phyloP scores from a whole-genome alignment of 2,329 filamentous ascomycete species.

The Aspergillus sp. region DNA sequence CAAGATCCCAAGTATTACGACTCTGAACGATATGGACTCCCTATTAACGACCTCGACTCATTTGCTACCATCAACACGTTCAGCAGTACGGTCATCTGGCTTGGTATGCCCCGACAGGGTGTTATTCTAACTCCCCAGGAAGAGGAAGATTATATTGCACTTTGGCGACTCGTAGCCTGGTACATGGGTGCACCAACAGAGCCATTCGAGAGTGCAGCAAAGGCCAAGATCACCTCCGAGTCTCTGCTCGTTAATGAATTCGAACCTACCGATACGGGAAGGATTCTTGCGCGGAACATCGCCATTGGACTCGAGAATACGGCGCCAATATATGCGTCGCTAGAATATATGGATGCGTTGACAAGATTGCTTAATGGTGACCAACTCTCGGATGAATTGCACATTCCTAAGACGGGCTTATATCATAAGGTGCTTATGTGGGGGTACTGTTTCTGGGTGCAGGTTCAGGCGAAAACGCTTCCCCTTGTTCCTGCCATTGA shows the following conservation, averaged over 20 bases:
- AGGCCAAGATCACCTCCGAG: constrained; percentile 65
- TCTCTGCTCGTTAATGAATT: constrained; percentile 66
- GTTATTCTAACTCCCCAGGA: constrained; percentile 64
- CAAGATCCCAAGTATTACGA: constrained; percentile 63
- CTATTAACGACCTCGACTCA: constrained; percentile 73
- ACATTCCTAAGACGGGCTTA: constrained; percentile 54
- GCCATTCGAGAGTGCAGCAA: constrained; percentile 56
- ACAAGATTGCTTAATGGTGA: constrained; percentile 69
- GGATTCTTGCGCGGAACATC: constrained; percentile 70
- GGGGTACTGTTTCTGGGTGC: constrained; percentile 59
- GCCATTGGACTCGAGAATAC: constrained; percentile 64
- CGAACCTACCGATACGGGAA: constrained; percentile 60
- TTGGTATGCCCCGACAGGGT: constrained; percentile 69
- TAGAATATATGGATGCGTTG: constrained; percentile 65
- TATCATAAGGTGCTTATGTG: constrained; percentile 62
- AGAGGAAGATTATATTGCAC: constrained; percentile 66
- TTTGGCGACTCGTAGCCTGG: constrained; percentile 73
- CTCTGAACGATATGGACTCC: constrained; percentile 58
- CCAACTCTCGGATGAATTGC: constrained; percentile 59
- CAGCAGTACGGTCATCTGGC: constrained; percentile 64
- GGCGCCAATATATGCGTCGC: constrained; percentile 64
- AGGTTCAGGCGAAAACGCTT: constrained; percentile 1
- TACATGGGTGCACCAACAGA: constrained; percentile 67
- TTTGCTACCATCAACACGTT: constrained; percentile 71
- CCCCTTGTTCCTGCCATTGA: constrained; percentile 47